Conservation (phyloP, 2,329 filamentous ascomycete species). For the Aschersonia sp. region DNA sequence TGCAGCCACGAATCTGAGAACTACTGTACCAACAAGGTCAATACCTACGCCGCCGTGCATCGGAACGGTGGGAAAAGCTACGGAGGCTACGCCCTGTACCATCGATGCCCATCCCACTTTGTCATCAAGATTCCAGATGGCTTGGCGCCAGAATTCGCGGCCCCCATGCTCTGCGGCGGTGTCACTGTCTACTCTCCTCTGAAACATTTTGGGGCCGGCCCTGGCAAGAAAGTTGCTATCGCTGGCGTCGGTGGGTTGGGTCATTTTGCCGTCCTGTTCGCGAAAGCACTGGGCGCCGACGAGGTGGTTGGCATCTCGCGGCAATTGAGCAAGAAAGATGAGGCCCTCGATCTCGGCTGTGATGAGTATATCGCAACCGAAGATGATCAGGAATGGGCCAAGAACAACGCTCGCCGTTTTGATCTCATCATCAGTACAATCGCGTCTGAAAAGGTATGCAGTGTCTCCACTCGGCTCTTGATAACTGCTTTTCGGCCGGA, state of each 20-base stretch:
- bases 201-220: slow-evolving; percentile 45
- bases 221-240: slow-evolving; percentile 52
- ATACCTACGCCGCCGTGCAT: slow-evolving; percentile 33
- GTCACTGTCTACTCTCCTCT: slow-evolving; percentile 54
- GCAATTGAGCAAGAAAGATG: slow-evolving; percentile 33
- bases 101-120: slow-evolving; percentile 28
- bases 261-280: slow-evolving; percentile 54
- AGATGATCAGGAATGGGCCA: slow-evolving; percentile 40
- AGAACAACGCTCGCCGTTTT: slow-evolving; percentile 32
- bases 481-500: background rate
- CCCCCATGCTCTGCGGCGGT: slow-evolving; percentile 58
- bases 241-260: slow-evolving; percentile 55
- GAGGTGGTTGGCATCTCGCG: slow-evolving; percentile 46
- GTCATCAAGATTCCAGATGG: slow-evolving; percentile 30
- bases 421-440: slow-evolving; percentile 47
- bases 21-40: slow-evolving; percentile 26
- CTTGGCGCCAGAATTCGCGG: slow-evolving; percentile 23
- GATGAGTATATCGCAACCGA: slow-evolving; percentile 29
- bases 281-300: slow-evolving; percentile 51
- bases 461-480: background rate
- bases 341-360: slow-evolving; percentile 42
- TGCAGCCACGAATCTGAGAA: slow-evolving; percentile 25
- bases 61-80: slow-evolving; percentile 17
- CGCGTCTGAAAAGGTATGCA: slow-evolving; percentile 18
- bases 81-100: slow-evolving; percentile 32